Conservation (phyloP, 1,284 basidiomycete genomes). For the Vanrija sp. region DNA sequence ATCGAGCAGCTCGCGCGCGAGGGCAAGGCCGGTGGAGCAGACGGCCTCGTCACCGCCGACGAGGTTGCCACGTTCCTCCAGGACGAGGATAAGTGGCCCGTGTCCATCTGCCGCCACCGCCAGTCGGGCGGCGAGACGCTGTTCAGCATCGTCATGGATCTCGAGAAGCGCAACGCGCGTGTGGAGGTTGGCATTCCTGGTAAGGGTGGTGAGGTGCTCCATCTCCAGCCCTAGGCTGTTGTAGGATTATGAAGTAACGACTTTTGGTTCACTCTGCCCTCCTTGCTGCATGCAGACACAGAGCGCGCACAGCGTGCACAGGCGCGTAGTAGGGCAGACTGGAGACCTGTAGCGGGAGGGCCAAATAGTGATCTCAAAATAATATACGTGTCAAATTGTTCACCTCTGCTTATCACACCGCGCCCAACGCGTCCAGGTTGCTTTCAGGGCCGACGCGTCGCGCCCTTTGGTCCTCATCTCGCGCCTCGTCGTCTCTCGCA, state of each 20-base stretch:
- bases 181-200: slow-evolving; percentile 14
- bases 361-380: too few species aligned
- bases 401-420: too few species aligned
- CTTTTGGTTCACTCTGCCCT: too few species aligned
- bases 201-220: slow-evolving; percentile 1
- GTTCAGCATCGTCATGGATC: slow-evolving; percentile 19
- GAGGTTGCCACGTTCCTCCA: slow-evolving; percentile 5
- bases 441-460: too few species aligned
- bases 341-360: too few species aligned
- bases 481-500: neutral
- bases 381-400: too few species aligned
- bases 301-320: too few species aligned
- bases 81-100: slow-evolving; percentile 11
- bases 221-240: slow-evolving; percentile 1
- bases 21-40: neutral
- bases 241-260: neutral
- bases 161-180: neutral
- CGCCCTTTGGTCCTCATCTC: neutral
- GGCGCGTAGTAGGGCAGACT: too few species aligned
- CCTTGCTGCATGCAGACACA: too few species aligned
- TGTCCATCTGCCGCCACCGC: slow-evolving; percentile 12
- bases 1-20: slow-evolving; percentile 8
- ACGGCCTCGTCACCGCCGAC: neutral
- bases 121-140: slow-evolving; percentile 7
- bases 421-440: too few species aligned